Evolutionary conservation across 129 eudicot genomes (phyloP).

Genomic region (Mikania micrantha): DNA sequence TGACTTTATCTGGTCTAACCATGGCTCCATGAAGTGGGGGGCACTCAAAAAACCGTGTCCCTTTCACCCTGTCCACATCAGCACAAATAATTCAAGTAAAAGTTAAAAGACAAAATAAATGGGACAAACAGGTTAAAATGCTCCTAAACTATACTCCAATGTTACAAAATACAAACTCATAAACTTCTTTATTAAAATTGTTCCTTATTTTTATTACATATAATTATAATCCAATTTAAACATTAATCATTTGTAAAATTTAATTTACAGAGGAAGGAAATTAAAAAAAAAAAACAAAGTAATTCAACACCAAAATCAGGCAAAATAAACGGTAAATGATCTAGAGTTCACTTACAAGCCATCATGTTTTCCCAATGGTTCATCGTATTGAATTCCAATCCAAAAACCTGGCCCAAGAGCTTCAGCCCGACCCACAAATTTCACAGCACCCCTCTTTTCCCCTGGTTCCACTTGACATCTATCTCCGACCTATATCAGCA

Average conservation of each 20-base stretch:
- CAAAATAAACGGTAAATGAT: background rate
- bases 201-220: background rate
- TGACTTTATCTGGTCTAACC: conserved; percentile 93
- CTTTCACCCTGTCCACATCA: conserved; percentile 64
- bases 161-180: background rate
- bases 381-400: conserved; percentile 93
- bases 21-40: conserved; percentile 89
- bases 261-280: background rate
- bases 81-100: background rate
- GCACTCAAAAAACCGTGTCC: conserved; percentile 79
- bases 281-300: background rate
- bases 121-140: background rate
- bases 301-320: background rate
- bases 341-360: conserved; percentile 66
- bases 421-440: conserved; percentile 80
- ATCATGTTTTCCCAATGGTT: conserved; percentile 96
- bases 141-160: background rate
- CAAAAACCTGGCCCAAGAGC: conserved; percentile 85
- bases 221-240: background rate
- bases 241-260: background rate
- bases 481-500: conserved; percentile 64
- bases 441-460: conserved; percentile 81
- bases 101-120: background rate
- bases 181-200: background rate
- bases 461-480: conserved; percentile 97